Evolutionary conservation across 345 rosid species (phyloP), one percentile per base, ranked within the genome.

Genomic region (Excoecaria cochinchinensis): DNA sequence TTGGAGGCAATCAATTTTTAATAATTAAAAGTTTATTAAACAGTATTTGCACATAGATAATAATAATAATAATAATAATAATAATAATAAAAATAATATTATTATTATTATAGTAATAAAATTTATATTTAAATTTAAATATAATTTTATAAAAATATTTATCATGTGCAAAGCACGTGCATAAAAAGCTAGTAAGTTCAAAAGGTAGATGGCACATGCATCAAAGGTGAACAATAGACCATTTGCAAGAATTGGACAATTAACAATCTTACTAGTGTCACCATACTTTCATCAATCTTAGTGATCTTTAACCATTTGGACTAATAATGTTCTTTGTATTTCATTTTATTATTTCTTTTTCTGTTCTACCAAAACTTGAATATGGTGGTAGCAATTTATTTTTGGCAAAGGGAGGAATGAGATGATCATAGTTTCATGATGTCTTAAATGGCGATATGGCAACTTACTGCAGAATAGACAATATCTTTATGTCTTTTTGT

Each of bases 401-500:
- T 38, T 1, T 36, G 67, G 42, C 3, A 1, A 63, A 63, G 67
- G 44, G 31, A 31, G 31, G 31, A 31, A 36, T 9, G 47, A 64
- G 15, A 11, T 19, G 14, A 36, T 13, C 16, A 38, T 55, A 8
- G 44, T 70, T 36, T 25, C 62, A 19, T 51, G 51, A 38, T n/a
- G 17, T 39, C 44, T 53, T 17, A 53, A 8, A 53, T 51, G 61
- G 44, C 58, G 4, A 17, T 39, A 56, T n/a, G 64, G 4, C 14
- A n/a, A 7, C 8, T 38, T 68, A 74, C 16, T 53, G 1, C 21
- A 16, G 36, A 48, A 71, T 1, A 62, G 51, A 62, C 38, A 11
- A 39, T 62, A 42, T 8, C 16, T 53, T n/a, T 60, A 40, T 67
- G 65, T 64, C 72, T 21, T 67, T 68, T 47, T 69, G 22, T 53